Evolutionary conservation across 1,139 yeast species (phyloP), one percentile per base, ranked within the genome.

Genomic region (Yamadazyma mexicana): DNA sequence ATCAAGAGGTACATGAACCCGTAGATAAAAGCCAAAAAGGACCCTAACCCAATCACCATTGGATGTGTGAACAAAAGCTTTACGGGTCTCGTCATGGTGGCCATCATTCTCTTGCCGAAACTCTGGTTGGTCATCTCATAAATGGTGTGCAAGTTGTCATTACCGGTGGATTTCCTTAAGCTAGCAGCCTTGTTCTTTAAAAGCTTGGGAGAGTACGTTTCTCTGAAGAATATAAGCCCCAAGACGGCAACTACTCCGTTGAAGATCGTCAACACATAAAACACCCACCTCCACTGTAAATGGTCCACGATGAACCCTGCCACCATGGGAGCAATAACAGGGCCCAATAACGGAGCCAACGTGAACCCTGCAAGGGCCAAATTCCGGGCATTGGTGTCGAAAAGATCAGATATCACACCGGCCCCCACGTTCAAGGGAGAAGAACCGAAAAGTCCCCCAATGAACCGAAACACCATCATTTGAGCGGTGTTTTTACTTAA

Each of bases 241-340:
- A 55, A 14, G 3, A 67, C 37, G 1, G 75, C 75, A 24, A 69
- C 66, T 6, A 50, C 55, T 4, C 69, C 75, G 45, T 71, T 71
- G 48, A 69, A 69, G 11, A 69, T 67, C 27, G 70, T 58, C 43
- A 71, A 60, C 4, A 70, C 66, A 42, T 67, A 66, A 34, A 70
- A 66, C 1, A 66, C 69, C 76, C 76, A 71, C 47, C 75, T 58
- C 76, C 76, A 71, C 23, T 59, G 51, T 31, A 60, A 56, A 24
- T 69, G 50, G 48, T 77, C 68, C 5, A 76, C 79, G 20, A 79
- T 69, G 51, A 71, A 80, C 1, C 85, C 84, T 1, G 81, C 68
- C 20, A 78, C 65, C 5, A 80, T 65, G 0, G 85, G 84, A 0
- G 83, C 84, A 38, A 80, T 58, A 0, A 78, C 79, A 1, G 87